Evolutionary conservation across 2,329 filamentous ascomycete species (phyloP).

Genomic region (Aquanectria penicillioides): DNA sequence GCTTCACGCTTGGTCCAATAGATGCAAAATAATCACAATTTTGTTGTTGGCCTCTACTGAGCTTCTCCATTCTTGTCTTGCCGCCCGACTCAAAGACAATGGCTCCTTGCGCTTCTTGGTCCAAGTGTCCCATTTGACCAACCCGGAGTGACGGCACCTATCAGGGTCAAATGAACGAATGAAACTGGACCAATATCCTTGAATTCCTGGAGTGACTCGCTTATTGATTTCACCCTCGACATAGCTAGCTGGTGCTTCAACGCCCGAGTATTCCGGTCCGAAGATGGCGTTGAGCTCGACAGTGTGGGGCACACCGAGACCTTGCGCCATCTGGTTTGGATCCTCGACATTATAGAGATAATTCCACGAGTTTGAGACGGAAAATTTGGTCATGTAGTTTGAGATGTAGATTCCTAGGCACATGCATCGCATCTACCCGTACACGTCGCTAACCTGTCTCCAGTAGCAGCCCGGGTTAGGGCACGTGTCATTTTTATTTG

Average conservation of each 20-base stretch:
- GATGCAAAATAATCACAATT: constrained; percentile 37
- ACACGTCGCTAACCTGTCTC: constrained; percentile 49
- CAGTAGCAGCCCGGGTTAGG: constrained; percentile 48
- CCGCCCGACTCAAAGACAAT: constrained; percentile 53
- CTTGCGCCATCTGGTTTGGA: constrained; percentile 58
- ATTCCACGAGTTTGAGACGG: constrained; percentile 63
- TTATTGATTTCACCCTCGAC: constrained; percentile 61
- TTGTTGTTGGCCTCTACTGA: constrained; percentile 36
- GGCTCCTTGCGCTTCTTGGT: constrained; percentile 33
- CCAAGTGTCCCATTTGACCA: constrained; percentile 56
- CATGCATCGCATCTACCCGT: constrained; percentile 49
- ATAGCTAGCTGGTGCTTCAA: constrained; percentile 66
- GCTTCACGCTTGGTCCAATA: constrained; percentile 30
- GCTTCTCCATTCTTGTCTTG: constrained; percentile 52
- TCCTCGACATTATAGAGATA: constrained; percentile 78
- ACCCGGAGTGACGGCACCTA: constrained; percentile 40
- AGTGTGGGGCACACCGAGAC: constrained; percentile 73
- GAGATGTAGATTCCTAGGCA: constrained; percentile 48
- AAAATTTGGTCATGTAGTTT: constrained; percentile 42
- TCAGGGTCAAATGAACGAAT: constrained; percentile 75
- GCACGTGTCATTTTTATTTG: constrained; percentile 48
- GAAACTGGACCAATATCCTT: constrained; percentile 81
- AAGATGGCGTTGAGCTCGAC: constrained; percentile 75
- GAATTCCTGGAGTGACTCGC: constrained; percentile 67
- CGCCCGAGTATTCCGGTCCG: constrained; percentile 64